Conservation (phyloP, 2,329 filamentous ascomycete genomes). For the Epichloe glyceriae region DNA sequence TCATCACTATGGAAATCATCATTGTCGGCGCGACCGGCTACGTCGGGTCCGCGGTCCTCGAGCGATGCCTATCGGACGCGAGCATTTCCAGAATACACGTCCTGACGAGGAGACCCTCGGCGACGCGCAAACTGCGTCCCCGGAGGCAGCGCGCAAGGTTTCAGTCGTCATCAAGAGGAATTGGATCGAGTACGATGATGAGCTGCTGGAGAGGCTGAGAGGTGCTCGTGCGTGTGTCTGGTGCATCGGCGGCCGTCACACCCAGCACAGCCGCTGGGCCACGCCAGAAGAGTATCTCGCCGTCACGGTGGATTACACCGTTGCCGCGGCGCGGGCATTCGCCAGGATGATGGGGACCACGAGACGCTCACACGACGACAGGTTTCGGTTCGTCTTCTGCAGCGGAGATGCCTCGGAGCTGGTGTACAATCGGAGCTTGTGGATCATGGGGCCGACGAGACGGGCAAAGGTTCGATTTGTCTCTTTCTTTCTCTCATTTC, state of each 20-base stretch:
- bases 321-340: neutral
- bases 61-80: neutral
- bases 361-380: neutral
- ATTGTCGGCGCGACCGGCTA: conserved; percentile 2
- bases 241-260: conserved; percentile 4
- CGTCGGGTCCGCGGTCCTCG: conserved; percentile 2
- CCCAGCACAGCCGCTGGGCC: neutral
- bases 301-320: conserved; percentile 1
- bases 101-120: neutral
- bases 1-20: neutral
- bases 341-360: neutral
- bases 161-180: neutral
- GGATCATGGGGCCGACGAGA: conserved; percentile 4
- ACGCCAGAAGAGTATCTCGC: conserved; percentile 2
- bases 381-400: neutral
- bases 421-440: conserved; percentile 3
- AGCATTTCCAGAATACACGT: neutral
- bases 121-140: neutral
- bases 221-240: neutral
- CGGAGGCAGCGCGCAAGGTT: neutral
- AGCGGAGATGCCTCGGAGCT: conserved; percentile 1
- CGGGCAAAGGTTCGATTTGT: neutral
- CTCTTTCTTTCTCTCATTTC: neutral
- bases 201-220: neutral
- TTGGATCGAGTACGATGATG: neutral